Base-by-base conservation (phyloP, 495 filamentous ascomycete species). In the Penicillium cinerascens region DNA sequence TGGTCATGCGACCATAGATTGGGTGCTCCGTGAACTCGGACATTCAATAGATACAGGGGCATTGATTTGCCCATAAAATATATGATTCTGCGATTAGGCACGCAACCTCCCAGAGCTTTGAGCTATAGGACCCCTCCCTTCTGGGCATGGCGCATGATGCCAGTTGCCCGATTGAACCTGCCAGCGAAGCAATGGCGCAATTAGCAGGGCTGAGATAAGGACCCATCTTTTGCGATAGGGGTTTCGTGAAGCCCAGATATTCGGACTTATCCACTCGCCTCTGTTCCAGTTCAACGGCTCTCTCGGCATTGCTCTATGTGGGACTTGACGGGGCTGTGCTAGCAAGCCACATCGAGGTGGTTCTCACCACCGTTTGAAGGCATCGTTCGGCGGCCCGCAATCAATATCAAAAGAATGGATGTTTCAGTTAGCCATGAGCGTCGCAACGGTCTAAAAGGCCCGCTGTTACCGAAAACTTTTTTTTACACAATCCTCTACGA, bases 141-240 rank as follows among this genome's bases (percentile, higher is more conserved):
- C 37, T 7, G 44, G 44, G 18, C 39, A 39, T 33, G 38, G 52
- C 22, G 50, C 42, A 44, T 58, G 50, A 50, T 45, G 10, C 27
- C 35, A 36, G 21, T 26, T 15, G 41, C 22, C 20, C 40, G 33
- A 47, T 39, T 39, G 29, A 41, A 44, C 33, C 15, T 35, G 25
- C 40, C 26, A 42, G 36, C 25, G 17, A 9, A 25, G 23, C 17
- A 13, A 51, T 54, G 56, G 56, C 47, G 56, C 46, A 42, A 43
- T 42, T 49, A 18, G 35, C 47, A 33, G 37, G 48, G 56, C 51
- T 51, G 47, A 54, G 16, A 22, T 41, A 41, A 47, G 20, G 41
- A 33, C 23, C 46, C 45, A 39, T 44, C 26, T n/a, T n/a, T n/a
- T 33, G 11, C 29, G 29, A 33, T 8, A 33, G 29, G 29, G 29